Evolutionary conservation across 305 asterid species (phyloP).

Genomic region (Striga hermonthica): DNA sequence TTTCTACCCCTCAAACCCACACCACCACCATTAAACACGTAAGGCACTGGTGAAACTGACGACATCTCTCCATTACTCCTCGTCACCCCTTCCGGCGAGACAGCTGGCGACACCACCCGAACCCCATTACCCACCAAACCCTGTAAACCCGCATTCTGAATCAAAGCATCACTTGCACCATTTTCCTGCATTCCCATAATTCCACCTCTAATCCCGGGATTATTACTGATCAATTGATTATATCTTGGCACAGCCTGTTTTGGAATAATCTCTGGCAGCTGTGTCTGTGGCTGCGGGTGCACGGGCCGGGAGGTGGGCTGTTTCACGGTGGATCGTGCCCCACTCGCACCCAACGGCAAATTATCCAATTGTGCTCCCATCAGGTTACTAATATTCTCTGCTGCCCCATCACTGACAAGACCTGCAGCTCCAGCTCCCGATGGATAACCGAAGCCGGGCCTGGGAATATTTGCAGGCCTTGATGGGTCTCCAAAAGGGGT

Average conservation of each 20-base stretch:
- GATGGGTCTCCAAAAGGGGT: too few species aligned
- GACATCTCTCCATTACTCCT: slow-evolving; percentile 74
- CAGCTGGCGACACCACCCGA: slow-evolving; percentile 60
- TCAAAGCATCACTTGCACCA: slow-evolving; percentile 19
- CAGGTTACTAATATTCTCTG: slow-evolving; percentile 42
- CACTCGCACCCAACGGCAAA: slow-evolving; percentile 59
- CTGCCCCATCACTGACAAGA: too few species aligned
- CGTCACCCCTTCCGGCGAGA: slow-evolving; percentile 65
- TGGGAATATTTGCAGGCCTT: slow-evolving; percentile 39
- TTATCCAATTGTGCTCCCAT: slow-evolving; percentile 44
- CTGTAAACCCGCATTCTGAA: slow-evolving; percentile 40
- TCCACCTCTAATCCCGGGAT: slow-evolving; percentile 55
- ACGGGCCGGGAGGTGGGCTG: slow-evolving; percentile 24
- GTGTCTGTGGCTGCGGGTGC: slow-evolving; percentile 40
- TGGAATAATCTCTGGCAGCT: slow-evolving; percentile 46
- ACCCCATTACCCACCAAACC: slow-evolving; percentile 51
- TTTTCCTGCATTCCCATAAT: slow-evolving; percentile 46
- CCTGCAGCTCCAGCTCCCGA: slow-evolving; percentile 54
- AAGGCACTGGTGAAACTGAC: slow-evolving; percentile 79
- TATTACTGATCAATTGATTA: slow-evolving; percentile 39
- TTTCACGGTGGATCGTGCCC: slow-evolving; percentile 38
- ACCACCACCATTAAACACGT: slow-evolving; percentile 50
- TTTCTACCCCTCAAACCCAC: slow-evolving; percentile 63
- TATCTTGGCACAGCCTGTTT: slow-evolving; percentile 59
- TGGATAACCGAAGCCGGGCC: slow-evolving; percentile 44